Conservation (phyloP, 2,329 filamentous ascomycete genomes). For the Simplicillium aogashimaense region DNA sequence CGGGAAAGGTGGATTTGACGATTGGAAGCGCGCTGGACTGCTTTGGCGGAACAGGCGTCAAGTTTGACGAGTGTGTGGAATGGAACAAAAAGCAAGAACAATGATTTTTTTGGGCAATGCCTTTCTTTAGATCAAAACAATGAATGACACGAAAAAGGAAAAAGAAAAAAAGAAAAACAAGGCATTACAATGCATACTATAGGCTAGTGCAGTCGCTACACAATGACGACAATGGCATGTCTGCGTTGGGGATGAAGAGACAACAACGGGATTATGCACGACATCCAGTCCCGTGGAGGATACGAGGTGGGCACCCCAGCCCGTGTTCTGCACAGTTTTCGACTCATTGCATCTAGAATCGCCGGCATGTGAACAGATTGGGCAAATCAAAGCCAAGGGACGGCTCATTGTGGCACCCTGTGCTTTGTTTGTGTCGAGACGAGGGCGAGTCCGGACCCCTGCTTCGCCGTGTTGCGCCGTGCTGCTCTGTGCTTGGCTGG, state of each 20-base stretch:
- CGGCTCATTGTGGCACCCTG: too few species aligned
- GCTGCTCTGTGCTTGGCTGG: too few species aligned
- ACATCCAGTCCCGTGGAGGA: too few species aligned
- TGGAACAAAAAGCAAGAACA: conserved; percentile 60
- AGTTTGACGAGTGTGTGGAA: conserved; percentile 75
- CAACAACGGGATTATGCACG: not conserved
- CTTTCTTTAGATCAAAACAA: too few species aligned
- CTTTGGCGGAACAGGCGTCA: conserved; percentile 82
- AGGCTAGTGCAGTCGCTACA: not conserved
- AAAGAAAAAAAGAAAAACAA: not conserved
- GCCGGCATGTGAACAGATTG: too few species aligned
- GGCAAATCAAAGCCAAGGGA: too few species aligned
- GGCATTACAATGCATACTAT: not conserved
- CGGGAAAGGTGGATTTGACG: conserved; percentile 79
- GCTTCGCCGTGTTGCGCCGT: too few species aligned
- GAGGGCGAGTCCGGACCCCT: too few species aligned
- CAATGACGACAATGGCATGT: not conserved
- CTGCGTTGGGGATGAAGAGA: not conserved
- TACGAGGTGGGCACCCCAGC: too few species aligned
- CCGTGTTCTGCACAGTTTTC: too few species aligned
- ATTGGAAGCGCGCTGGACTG: conserved; percentile 95
- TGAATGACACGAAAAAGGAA: conserved; percentile 1
- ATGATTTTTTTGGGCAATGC: not conserved
- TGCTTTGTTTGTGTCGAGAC: too few species aligned
- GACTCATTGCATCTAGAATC: too few species aligned